Base-by-base conservation (phyloP, 768 basidiomycete genomes). In the Sistotremastrum niveocremeum region DNA sequence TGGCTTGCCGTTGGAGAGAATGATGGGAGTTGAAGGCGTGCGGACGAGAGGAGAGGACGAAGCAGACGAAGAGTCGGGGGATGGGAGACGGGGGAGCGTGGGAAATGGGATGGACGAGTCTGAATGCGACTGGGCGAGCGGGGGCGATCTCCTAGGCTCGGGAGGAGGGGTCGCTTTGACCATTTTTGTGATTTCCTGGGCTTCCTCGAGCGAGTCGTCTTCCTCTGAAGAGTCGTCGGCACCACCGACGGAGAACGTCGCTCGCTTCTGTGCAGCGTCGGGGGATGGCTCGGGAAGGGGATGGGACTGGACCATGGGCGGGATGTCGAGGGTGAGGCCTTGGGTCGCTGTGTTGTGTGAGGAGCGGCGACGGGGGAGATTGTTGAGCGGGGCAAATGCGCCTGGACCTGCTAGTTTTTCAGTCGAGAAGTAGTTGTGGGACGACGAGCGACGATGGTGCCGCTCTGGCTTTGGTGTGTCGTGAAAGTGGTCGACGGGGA, bases 1-100 rank as follows among this genome's bases (percentile, higher is more conserved):
- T 3, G 88, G 84, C 57, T 87, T 87, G 39, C 90, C 89, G 47
- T 81, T 88, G 12, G 75, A 66, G 34, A 80, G 72, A 28, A 78
- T 59, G 45, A 80, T 67, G 9, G 57, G 69, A 53, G 50, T 62
- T 42, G 47, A 70, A 53, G 50, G 65, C 32, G 45, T 71, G 61
- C 51, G 70, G 54, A 46, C 61, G 8, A 53, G 51, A 10, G 11
- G 50, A 7, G 54, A 56, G 34, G 36, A 33, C 11, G 51, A 35
- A 41, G 42, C 35, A 11, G 53, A 39, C 43, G 53, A 7, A 40
- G 55, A 56, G 56, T 28, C 37, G 54, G 52, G 34, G 58, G 53
- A 39, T 41, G 50, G 42, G 49, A 55, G 61, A 49, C 20, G 59
- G 57, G 38, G 60, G 62, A 11, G 63, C 58, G 31, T 63, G 59